A percentile compares a stretch with the other conserved stretches of the same genome.
Evolutionary conservation across 2,329 filamentous ascomycete genomes (phyloP).

Genomic region (Gaeumannomyces sp.): DNA sequence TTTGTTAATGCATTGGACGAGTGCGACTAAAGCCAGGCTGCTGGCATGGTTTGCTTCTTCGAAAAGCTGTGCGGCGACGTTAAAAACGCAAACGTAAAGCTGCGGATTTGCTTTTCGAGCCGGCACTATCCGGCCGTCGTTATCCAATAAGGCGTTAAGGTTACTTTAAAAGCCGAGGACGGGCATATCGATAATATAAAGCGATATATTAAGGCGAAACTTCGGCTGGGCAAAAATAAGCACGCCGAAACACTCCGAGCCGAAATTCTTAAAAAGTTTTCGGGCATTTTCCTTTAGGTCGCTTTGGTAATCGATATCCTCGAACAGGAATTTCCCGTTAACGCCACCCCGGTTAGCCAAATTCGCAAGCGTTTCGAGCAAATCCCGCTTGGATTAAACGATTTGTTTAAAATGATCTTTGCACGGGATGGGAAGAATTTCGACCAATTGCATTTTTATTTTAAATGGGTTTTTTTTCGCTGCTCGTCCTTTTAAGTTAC

Average conservation of each 20-base stretch:
- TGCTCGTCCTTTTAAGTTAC: slow-evolving; percentile 30
- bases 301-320: slow-evolving; percentile 32
- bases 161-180: too few species aligned
- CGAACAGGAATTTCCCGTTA: slow-evolving; percentile 27
- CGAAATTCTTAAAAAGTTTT: slow-evolving; percentile 29
- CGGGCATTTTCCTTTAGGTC: slow-evolving; percentile 39
- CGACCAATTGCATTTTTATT: slow-evolving; percentile 35
- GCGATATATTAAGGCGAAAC: slow-evolving; percentile 21
- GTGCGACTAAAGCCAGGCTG: slow-evolving; percentile 35
- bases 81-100: too few species aligned
- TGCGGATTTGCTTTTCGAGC: too few species aligned
- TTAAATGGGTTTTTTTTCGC: slow-evolving; percentile 51
- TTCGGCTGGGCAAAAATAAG: slow-evolving; percentile 18
- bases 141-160: too few species aligned
- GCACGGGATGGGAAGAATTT: slow-evolving; percentile 36
- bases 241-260: slow-evolving; percentile 16
- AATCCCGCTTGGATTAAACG: slow-evolving; percentile 32
- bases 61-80: slow-evolving; percentile 29
- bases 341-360: slow-evolving; percentile 18
- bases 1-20: slow-evolving; percentile 43
- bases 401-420: slow-evolving; percentile 47
- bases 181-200: too few species aligned
- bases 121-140: too few species aligned
- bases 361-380: slow-evolving; percentile 25
- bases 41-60: slow-evolving; percentile 37